Conservation (phyloP, 257 asterid species). For the Capsicum rhomboideum region DNA sequence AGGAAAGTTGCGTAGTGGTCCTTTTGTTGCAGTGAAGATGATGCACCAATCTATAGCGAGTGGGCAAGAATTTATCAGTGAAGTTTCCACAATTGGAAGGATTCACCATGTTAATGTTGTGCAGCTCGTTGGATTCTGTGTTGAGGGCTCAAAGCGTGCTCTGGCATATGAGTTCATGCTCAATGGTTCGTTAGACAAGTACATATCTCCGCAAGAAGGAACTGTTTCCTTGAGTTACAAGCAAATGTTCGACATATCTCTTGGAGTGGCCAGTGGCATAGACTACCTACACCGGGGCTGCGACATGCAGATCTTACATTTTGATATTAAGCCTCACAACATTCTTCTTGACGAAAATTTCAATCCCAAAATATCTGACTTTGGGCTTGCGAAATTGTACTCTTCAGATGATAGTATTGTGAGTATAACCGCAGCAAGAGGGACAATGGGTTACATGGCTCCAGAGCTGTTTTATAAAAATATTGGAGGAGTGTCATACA, state of each 20-base stretch:
- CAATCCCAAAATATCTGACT: conserved; percentile 36
- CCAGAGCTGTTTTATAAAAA: conserved; percentile 29
- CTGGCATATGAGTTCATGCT: conserved; percentile 35
- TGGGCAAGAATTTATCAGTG: conserved; percentile 33
- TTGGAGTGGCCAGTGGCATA: conserved; percentile 41
- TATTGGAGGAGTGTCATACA: conserved; percentile 30
- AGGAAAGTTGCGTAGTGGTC: conserved; percentile 49
- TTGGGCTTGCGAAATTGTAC: conserved; percentile 31
- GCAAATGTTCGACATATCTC: conserved; percentile 31
- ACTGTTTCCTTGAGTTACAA: conserved; percentile 11
- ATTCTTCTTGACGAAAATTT: conserved; percentile 36
- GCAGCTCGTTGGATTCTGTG: conserved; percentile 43
- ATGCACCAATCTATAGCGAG: conserved; percentile 16
- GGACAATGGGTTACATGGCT: conserved; percentile 38
- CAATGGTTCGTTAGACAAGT: conserved; percentile 35
- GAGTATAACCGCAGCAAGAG: conserved; percentile 21
- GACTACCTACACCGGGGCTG: conserved; percentile 32
- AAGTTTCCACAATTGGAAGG: conserved; percentile 32
- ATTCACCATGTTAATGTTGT: conserved; percentile 31
- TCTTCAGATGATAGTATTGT: conserved; percentile 15
- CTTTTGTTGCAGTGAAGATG: conserved; percentile 37
- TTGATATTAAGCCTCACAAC: conserved; percentile 39
- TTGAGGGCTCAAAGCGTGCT: conserved; percentile 29
- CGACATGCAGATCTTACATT: conserved; percentile 28
- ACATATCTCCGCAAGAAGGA: conserved; percentile 7